Percentiles rank a stretch among this genome's conserved stretches.
Evolutionary conservation across 2,329 filamentous ascomycete genomes (phyloP).

Genomic region (Myriosclerotinia duriaeana): DNA sequence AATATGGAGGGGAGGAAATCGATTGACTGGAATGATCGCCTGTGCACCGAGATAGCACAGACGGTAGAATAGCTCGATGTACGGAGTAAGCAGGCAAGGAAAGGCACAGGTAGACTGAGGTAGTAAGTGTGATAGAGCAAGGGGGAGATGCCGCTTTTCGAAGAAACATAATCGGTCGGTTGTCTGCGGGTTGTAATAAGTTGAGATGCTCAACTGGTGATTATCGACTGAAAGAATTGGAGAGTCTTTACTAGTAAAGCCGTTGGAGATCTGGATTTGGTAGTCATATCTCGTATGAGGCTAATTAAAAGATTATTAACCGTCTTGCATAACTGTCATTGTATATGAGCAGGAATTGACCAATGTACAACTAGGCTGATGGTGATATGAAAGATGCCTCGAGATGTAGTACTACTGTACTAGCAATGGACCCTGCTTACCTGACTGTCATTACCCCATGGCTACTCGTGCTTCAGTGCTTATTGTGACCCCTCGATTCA

Average conservation of each 20-base stretch:
- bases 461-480: background rate
- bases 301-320: background rate
- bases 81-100: background rate
- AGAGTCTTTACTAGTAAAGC: background rate
- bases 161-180: background rate
- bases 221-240: background rate
- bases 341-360: background rate
- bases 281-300: background rate
- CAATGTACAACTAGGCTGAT: background rate
- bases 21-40: slow-evolving; percentile 14
- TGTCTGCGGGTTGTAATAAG: background rate
- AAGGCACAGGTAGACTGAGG: background rate
- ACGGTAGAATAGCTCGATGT: background rate
- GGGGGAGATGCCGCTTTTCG: background rate
- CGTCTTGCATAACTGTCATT: background rate
- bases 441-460: background rate
- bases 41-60: slow-evolving; percentile 2
- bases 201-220: background rate
- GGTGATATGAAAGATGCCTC: background rate
- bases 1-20: slow-evolving; percentile 9
- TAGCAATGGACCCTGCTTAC: background rate
- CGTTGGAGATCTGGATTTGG: background rate
- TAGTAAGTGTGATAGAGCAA: slow-evolving; percentile 5
- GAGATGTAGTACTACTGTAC: background rate
- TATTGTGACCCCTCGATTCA: background rate